phyloP scores from a whole-genome alignment of 345 rosid genomes.

The Salix udensis region DNA sequence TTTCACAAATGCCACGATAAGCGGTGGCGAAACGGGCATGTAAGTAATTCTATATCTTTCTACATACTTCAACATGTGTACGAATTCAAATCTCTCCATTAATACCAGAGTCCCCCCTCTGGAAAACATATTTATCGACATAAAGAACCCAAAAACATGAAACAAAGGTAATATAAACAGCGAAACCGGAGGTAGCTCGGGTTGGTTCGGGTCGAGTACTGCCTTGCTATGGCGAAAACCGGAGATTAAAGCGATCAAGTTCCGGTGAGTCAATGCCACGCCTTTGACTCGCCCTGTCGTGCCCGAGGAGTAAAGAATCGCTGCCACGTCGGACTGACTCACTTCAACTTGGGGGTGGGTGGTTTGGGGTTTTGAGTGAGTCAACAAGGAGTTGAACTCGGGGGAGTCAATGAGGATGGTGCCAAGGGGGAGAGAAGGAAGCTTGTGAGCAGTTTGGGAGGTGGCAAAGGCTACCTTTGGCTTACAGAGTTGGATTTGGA shows the following conservation, averaged over 20 bases:
- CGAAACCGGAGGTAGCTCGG: constrained; percentile 38
- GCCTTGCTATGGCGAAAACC: constrained; percentile 30
- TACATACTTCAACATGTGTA: constrained; percentile 33
- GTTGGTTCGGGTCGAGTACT: not conserved
- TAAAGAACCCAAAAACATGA: constrained; percentile 45
- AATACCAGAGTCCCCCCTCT: constrained; percentile 42
- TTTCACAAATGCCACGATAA: constrained; percentile 60
- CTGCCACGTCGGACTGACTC: constrained; percentile 63
- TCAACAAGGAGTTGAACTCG: constrained; percentile 51
- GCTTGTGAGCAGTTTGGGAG: constrained; percentile 38
- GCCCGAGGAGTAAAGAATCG: constrained; percentile 75
- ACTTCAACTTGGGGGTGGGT: constrained; percentile 15
- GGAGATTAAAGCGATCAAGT: constrained; percentile 56
- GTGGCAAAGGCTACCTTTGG: constrained; percentile 76
- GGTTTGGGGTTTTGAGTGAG: constrained; percentile 8
- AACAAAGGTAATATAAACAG: constrained; percentile 47
- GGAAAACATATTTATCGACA: constrained; percentile 30
- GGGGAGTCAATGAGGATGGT: constrained; percentile 68
- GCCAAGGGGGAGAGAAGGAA: constrained; percentile 38
- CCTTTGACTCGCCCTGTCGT: constrained; percentile 79
- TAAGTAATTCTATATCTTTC: constrained; percentile 52
- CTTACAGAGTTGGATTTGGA: constrained; percentile 46
- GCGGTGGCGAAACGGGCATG: constrained; percentile 84
- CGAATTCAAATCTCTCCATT: constrained; percentile 46
- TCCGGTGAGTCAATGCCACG: constrained; percentile 62